These are phyloP conservation scores for Phytophthora sp. DNA, from an alignment of 352 stramenopile genomes.

Conservation along the genomic window DNA sequence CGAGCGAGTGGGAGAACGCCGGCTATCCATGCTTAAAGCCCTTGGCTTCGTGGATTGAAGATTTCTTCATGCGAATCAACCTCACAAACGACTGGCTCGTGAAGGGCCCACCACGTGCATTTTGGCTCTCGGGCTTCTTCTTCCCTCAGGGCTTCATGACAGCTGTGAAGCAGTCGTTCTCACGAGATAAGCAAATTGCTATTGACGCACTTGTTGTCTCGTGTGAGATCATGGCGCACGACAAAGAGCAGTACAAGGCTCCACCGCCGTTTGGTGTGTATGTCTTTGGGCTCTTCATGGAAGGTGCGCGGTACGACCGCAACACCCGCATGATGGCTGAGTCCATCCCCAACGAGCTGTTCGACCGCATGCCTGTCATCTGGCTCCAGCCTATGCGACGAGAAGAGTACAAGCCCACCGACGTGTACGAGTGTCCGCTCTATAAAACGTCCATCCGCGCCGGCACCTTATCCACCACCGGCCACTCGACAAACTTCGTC, in stretches of 20 bases:
- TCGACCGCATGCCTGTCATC: conserved; percentile 92
- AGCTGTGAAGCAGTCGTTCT: conserved; percentile 93
- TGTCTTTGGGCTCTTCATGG: conserved; percentile 95
- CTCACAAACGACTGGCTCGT: conserved; percentile 88
- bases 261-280: conserved; percentile 90
- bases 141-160: conserved; percentile 97
- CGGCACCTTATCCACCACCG: conserved; percentile 92
- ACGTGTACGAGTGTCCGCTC: conserved; percentile 91
- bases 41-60: conserved; percentile 91
- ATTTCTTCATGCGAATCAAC: conserved; percentile 90
- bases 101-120: conserved; percentile 79
- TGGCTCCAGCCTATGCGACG: conserved; percentile 88
- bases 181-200: conserved; percentile 89
- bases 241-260: conserved; percentile 70
- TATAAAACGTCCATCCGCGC: conserved; percentile 94
- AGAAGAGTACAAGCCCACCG: conserved; percentile 72
- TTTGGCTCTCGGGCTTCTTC: conserved; percentile 95
- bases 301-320: conserved; percentile 92
- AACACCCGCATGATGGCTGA: conserved; percentile 81
- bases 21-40: conserved; percentile 94
- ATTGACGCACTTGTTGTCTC: conserved; percentile 92
- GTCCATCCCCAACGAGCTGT: conserved; percentile 89
- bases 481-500: conserved; percentile 95
- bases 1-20: conserved; percentile 87
- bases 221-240: conserved; percentile 78